Percentiles rank a stretch among this genome's conserved stretches.
These are phyloP conservation scores for Babesia sp. DNA, from an alignment of 169 alveolate genomes.

Conservation along the genomic window DNA sequence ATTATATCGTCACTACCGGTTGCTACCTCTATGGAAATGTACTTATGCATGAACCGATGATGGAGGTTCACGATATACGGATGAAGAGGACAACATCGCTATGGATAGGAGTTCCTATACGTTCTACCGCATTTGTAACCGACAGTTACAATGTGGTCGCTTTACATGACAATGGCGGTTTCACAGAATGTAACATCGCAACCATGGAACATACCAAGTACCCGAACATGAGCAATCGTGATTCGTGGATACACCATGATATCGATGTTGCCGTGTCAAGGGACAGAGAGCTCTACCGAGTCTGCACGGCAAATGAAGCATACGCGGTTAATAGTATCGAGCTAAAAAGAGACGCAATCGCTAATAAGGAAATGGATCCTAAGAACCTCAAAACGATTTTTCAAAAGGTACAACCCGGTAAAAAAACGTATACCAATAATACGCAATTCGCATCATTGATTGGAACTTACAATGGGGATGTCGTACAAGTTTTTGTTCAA, in stretches of 20 bases:
- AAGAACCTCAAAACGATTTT: constrained; percentile 11
- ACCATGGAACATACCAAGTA: constrained; percentile 26
- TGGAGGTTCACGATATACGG: constrained; percentile 61
- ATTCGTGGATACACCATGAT: constrained; percentile 28
- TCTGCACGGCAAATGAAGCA: constrained; percentile 38
- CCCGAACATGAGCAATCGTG: background rate
- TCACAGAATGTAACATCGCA: constrained; percentile 34
- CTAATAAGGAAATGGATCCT: background rate
- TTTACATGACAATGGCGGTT: constrained; percentile 35
- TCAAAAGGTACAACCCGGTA: constrained; percentile 14
- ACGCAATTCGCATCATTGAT: constrained; percentile 56
- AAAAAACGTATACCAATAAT: constrained; percentile 6
- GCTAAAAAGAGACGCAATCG: constrained; percentile 2
- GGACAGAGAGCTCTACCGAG: constrained; percentile 6
- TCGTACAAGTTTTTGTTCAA: constrained; percentile 59
- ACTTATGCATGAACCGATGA: constrained; percentile 52
- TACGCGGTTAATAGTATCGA: constrained; percentile 14
- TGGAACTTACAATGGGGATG: constrained; percentile 58
- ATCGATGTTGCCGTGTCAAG: constrained; percentile 11
- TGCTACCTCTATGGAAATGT: constrained; percentile 36
- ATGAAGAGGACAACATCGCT: constrained; percentile 20
- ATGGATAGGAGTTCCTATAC: constrained; percentile 47
- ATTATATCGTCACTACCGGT: constrained; percentile 48
- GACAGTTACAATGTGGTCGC: constrained; percentile 44
- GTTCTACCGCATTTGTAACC: constrained; percentile 25